A percentile compares a stretch with the other conserved stretches of the same genome.
phyloP scores from a whole-genome alignment of 2,329 filamentous ascomycete genomes.

The Alternaria angustiovoidea region DNA sequence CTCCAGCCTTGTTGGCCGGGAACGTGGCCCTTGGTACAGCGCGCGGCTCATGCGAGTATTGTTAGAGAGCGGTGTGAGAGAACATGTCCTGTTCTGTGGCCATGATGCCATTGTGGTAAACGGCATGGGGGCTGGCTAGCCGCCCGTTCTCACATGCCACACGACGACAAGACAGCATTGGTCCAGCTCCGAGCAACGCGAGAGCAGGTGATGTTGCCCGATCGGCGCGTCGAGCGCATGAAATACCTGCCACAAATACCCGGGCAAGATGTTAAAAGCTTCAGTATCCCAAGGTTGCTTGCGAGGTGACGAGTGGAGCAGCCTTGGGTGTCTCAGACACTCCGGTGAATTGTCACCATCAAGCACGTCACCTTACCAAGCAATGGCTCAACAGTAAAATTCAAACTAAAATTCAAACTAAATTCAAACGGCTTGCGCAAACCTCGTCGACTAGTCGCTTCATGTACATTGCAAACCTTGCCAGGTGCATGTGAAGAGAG shows the following conservation, averaged over 20 bases:
- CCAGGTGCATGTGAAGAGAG: neutral
- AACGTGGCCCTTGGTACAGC: neutral
- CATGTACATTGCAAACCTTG: neutral
- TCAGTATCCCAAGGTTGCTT: neutral
- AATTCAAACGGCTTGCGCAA: conserved; percentile 1
- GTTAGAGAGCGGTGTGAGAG: conserved; percentile 2
- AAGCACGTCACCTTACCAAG: neutral
- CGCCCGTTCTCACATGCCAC: conserved; percentile 13
- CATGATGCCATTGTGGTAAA: neutral
- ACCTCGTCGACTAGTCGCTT: neutral
- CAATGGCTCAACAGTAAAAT: neutral
- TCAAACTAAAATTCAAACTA: conserved; percentile 1
- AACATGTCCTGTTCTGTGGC: neutral
- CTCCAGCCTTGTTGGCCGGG: conserved; percentile 3
- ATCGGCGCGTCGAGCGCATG: neutral
- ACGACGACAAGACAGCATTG: neutral
- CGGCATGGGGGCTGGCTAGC: neutral
- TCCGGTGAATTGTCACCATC: neutral
- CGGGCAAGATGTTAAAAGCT: neutral
- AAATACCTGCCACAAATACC: neutral
- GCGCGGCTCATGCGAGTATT: neutral
- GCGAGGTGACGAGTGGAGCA: neutral
- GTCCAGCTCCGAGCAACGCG: neutral
- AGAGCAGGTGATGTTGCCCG: conserved; percentile 1
- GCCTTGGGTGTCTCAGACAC: neutral